A percentile compares a stretch with the other conserved stretches of the same genome.
Evolutionary conservation across 768 basidiomycete species (phyloP).

Genomic region (Mycena galericulata): DNA sequence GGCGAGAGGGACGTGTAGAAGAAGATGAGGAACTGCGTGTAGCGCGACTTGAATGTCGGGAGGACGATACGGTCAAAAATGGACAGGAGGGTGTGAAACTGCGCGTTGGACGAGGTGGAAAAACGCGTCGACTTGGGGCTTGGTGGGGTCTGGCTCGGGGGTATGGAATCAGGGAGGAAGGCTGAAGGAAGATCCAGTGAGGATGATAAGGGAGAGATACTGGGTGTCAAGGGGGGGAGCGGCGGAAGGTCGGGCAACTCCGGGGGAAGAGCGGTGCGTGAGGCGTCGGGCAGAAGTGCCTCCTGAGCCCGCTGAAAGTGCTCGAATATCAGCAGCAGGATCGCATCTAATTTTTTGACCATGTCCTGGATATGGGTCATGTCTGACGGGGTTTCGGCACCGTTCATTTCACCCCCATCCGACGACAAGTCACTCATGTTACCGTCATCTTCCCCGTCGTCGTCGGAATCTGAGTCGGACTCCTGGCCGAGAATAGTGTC

Average conservation of each 20-base stretch:
- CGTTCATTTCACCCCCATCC: slow-evolving; percentile 58
- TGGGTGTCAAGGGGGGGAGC: slow-evolving; percentile 39
- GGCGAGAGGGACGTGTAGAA: slow-evolving; percentile 93
- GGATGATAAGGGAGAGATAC: slow-evolving; percentile 32
- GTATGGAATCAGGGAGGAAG: slow-evolving; percentile 38
- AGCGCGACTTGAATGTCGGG: slow-evolving; percentile 95
- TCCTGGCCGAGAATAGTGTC: slow-evolving; percentile 84
- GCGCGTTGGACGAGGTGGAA: slow-evolving; percentile 57
- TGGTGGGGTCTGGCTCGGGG: slow-evolving; percentile 14
- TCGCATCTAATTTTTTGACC: slow-evolving; percentile 92
- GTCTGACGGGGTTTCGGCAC: slow-evolving; percentile 63
- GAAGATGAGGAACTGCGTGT: slow-evolving; percentile 97
- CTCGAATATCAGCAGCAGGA: slow-evolving; percentile 86
- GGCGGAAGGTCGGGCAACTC: slow-evolving; percentile 52
- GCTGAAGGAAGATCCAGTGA: slow-evolving; percentile 42
- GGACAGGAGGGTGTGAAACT: slow-evolving; percentile 89
- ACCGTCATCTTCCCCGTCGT: slow-evolving; percentile 64
- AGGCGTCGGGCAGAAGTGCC: slow-evolving; percentile 35
- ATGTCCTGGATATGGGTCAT: slow-evolving; percentile 83
- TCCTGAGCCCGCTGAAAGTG: slow-evolving; percentile 74
- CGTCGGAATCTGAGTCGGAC: slow-evolving; percentile 65
- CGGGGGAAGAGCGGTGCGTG: slow-evolving; percentile 33
- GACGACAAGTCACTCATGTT: slow-evolving; percentile 83
- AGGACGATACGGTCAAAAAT: slow-evolving; percentile 96
- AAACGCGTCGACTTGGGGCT: slow-evolving; percentile 33